phyloP scores from a whole-genome alignment of 139 green algal species.

The Asterochloris sp. region DNA sequence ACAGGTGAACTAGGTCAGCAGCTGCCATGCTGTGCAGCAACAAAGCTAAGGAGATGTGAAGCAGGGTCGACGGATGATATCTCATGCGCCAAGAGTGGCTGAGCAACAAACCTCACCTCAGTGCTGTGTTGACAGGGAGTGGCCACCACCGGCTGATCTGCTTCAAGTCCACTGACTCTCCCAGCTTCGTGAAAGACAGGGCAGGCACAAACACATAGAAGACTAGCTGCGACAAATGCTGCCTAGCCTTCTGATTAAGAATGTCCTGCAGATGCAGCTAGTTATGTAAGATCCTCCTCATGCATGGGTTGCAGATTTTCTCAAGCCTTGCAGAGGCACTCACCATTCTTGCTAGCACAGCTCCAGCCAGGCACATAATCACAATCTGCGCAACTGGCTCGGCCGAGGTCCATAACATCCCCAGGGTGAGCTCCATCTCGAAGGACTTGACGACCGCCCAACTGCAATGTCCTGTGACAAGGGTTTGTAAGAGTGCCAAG shows the following conservation, averaged over 20 bases:
- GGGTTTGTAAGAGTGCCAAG: too few species aligned
- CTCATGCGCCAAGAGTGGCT: background rate
- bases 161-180: slow-evolving; percentile 14
- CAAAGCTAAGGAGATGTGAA: background rate
- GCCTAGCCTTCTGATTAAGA: slow-evolving; percentile 21
- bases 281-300: background rate
- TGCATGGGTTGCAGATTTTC: background rate
- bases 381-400: slow-evolving; percentile 6
- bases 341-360: slow-evolving; percentile 6
- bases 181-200: slow-evolving; percentile 34
- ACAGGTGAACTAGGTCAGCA: background rate
- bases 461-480: too few species aligned
- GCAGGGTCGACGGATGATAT: background rate
- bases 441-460: too few species aligned
- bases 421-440: background rate
- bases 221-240: slow-evolving; percentile 22
- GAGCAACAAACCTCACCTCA: slow-evolving; percentile 18
- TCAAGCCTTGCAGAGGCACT: background rate
- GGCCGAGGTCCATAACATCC: slow-evolving; percentile 1
- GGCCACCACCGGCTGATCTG: slow-evolving; percentile 28
- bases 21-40: background rate
- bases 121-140: slow-evolving; percentile 27
- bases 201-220: slow-evolving; percentile 35
- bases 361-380: slow-evolving; percentile 3
- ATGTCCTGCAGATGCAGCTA: slow-evolving; percentile 17